These are phyloP conservation scores for Irpex sp. DNA, from an alignment of 1,284 basidiomycete species.

Conservation along the genomic window DNA sequence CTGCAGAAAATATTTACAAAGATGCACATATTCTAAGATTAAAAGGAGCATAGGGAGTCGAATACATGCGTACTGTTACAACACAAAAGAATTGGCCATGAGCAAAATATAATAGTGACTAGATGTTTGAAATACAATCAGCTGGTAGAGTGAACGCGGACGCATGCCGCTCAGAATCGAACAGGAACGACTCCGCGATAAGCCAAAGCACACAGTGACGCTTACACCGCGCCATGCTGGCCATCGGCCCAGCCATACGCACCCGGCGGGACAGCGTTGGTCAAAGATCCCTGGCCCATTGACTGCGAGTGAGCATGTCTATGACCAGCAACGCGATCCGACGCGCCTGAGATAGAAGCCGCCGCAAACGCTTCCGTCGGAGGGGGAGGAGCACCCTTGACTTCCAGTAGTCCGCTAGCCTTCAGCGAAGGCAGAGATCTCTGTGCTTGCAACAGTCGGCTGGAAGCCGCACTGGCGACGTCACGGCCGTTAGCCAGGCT, in stretches of 20 bases:
- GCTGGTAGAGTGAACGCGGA: background rate
- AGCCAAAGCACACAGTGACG: background rate
- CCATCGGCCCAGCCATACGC: background rate
- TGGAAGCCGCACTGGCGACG: background rate
- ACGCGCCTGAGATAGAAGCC: constrained; percentile 14
- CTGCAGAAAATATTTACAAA: background rate
- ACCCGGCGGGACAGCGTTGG: background rate
- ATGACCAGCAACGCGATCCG: background rate
- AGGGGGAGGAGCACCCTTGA: constrained; percentile 24
- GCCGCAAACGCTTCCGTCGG: constrained; percentile 26
- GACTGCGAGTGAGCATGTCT: constrained; percentile 6
- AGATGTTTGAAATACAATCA: no score
- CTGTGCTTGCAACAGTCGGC: constrained; percentile 11
- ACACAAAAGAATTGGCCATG: background rate
- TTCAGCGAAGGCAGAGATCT: constrained; percentile 67
- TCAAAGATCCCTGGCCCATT: background rate
- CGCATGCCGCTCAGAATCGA: background rate
- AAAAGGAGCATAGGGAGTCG: background rate
- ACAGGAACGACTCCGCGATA: background rate
- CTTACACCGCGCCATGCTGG: background rate
- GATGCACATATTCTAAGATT: background rate
- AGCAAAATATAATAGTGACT: no score
- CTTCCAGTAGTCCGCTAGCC: constrained; percentile 65
- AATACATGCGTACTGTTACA: background rate
- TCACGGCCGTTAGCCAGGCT: background rate